These are phyloP conservation scores for Penicillium lividum DNA, from an alignment of 495 filamentous ascomycete species.

Conservation along the genomic window DNA sequence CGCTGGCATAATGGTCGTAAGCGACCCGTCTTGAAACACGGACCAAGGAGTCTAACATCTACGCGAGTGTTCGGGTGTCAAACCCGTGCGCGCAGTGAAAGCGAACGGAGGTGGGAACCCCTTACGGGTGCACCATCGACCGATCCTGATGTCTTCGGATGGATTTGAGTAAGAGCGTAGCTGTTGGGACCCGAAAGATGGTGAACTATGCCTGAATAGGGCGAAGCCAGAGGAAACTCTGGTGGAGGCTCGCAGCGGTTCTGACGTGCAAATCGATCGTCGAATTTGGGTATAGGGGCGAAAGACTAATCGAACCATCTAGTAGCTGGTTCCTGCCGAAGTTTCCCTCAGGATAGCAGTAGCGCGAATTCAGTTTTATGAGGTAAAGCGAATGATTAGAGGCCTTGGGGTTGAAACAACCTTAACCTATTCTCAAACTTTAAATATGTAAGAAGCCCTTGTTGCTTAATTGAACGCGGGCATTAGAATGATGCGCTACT, in stretches of 20 bases:
- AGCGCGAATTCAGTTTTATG: constrained; percentile 12
- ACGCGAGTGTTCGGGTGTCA: too few species aligned
- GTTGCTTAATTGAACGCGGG: constrained; percentile 68
- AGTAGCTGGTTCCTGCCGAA: constrained; percentile 27
- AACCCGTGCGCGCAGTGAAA: too few species aligned
- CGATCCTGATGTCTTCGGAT: too few species aligned
- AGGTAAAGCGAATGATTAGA: constrained; percentile 13
- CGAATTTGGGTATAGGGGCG: constrained; percentile 63
- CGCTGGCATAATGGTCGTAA: constrained; percentile 30
- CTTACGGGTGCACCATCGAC: too few species aligned
- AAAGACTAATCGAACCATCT: constrained; percentile 72
- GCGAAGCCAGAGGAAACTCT: too few species aligned
- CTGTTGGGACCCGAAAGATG: too few species aligned
- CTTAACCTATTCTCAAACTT: constrained; percentile 78
- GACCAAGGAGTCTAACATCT: too few species aligned
- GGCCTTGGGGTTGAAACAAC: constrained; percentile 64
- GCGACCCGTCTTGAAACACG: too few species aligned
- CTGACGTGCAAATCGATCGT: constrained; percentile 77
- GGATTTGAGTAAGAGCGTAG: too few species aligned
- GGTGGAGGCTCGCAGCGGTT: too few species aligned
- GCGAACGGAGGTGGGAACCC: too few species aligned
- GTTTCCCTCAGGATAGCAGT: constrained; percentile 13
- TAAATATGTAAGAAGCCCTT: constrained; percentile 76
- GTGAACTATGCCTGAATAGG: too few species aligned
- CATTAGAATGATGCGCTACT: constrained; percentile 66